These are phyloP conservation scores for Plasmodium vivax DNA, from an alignment of 169 alveolate species.

Conservation along the genomic window DNA sequence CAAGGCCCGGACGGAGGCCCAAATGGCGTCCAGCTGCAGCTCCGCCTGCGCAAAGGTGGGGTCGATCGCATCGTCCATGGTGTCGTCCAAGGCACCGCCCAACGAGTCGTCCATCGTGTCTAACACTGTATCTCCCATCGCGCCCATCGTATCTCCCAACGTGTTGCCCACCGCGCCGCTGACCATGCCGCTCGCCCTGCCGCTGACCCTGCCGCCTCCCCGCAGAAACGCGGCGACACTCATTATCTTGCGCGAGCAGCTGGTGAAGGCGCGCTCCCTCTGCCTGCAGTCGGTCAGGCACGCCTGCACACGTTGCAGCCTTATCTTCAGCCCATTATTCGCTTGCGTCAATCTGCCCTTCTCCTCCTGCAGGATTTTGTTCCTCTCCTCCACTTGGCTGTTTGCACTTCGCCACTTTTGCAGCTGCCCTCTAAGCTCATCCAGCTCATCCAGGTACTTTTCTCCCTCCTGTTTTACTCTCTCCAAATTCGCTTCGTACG, in stretches of 20 bases:
- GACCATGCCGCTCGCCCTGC: background rate
- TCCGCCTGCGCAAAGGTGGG: background rate
- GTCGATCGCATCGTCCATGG: background rate
- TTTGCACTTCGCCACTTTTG: slow-evolving; percentile 4
- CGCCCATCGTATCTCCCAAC: background rate
- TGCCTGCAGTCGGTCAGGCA: background rate
- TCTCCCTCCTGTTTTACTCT: slow-evolving; percentile 23
- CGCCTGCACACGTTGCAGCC: slow-evolving; percentile 6
- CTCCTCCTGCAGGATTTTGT: slow-evolving; percentile 36
- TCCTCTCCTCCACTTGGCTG: background rate
- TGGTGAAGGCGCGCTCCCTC: slow-evolving; percentile 17
- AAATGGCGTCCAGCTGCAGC: slow-evolving; percentile 25
- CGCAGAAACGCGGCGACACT: slow-evolving; percentile 6
- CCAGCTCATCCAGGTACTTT: slow-evolving; percentile 20
- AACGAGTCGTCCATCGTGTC: background rate
- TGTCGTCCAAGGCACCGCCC: too few species aligned
- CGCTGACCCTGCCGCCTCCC: background rate
- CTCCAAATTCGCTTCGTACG: slow-evolving; percentile 2
- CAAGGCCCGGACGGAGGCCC: slow-evolving; percentile 6
- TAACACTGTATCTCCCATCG: too few species aligned
- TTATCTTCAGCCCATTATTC: slow-evolving; percentile 10
- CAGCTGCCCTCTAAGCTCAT: slow-evolving; percentile 22
- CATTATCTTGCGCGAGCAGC: slow-evolving; percentile 20
- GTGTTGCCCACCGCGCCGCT: background rate
- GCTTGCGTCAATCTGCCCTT: background rate